Percentiles rank a stretch among this genome's conserved stretches.
Conservation (phyloP, 129 eudicot species). For the Logfia minima region DNA sequence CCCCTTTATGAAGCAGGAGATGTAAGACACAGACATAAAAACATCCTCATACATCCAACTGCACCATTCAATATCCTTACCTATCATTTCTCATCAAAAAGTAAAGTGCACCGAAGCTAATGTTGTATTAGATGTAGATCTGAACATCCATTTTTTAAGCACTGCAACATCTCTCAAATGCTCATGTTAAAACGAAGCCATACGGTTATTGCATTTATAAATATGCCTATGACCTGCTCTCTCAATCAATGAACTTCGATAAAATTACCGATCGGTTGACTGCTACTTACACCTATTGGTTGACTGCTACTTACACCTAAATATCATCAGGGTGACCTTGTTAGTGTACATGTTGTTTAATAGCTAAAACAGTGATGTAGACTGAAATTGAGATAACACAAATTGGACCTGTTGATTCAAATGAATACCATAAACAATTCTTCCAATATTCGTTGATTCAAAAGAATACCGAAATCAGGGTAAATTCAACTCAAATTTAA, state of each 20-base stretch:
- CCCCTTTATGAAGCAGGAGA: no score
- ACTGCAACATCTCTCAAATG: not conserved
- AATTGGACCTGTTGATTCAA: no score
- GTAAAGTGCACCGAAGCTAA: conserved; percentile 21
- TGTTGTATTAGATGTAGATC: not conserved
- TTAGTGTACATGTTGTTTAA: conserved; percentile 57
- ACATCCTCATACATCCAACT: no score
- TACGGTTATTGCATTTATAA: not conserved
- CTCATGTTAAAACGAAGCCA: not conserved
- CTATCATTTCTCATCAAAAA: conserved; percentile 26
- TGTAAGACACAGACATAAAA: no score
- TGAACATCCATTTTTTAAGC: not conserved
- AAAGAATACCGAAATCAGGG: no score
- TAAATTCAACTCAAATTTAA: no score
- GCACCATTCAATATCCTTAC: no score
- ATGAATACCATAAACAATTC: no score
- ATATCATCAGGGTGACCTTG: conserved; percentile 20
- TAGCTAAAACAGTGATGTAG: conserved; percentile 57
- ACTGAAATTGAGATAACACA: no score
- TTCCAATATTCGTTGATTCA: no score
- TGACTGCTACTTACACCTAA: not conserved
- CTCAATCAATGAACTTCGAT: not conserved
- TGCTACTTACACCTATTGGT: not conserved
- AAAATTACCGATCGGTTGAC: no score
- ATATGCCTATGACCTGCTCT: not conserved